A percentile compares a stretch with the other conserved stretches of the same genome.
Conservation (phyloP, 1,284 basidiomycete genomes). For the Rhodotorula sp. region DNA sequence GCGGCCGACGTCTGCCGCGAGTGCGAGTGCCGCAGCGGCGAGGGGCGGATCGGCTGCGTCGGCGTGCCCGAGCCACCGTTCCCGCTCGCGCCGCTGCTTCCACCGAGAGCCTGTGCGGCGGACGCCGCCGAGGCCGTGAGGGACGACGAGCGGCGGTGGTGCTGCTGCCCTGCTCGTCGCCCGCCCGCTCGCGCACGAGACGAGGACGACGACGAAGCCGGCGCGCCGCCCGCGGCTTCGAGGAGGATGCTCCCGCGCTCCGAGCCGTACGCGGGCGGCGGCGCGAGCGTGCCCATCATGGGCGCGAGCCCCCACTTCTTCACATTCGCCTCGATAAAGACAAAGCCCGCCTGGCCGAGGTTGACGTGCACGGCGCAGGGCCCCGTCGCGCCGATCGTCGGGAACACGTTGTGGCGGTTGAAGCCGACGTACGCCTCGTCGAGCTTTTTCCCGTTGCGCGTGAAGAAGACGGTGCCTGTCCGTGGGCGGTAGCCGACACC, state of each 20-base stretch:
- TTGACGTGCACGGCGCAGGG: slow-evolving; percentile 94
- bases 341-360: slow-evolving; percentile 91
- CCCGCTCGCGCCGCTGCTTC: background rate
- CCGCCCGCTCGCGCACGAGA: background rate
- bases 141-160: slow-evolving; percentile 39
- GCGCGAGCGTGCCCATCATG: slow-evolving; percentile 89
- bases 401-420: slow-evolving; percentile 86
- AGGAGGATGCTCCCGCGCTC: slow-evolving; percentile 90
- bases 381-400: slow-evolving; percentile 89
- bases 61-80: background rate
- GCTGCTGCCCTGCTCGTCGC: background rate
- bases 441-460: slow-evolving; percentile 88
- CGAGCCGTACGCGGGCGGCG: slow-evolving; percentile 91
- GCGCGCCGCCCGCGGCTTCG: slow-evolving; percentile 54
- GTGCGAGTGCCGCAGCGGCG: slow-evolving; percentile 32
- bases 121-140: slow-evolving; percentile 36
- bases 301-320: slow-evolving; percentile 98
- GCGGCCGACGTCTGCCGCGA: slow-evolving; percentile 23
- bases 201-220: background rate
- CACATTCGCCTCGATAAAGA: slow-evolving; percentile 96
- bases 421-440: slow-evolving; percentile 91
- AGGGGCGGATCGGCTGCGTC: slow-evolving; percentile 13
- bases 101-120: background rate
- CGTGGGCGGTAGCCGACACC: slow-evolving; percentile 91
- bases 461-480: slow-evolving; percentile 95